Percentiles rank a stretch among this genome's conserved stretches.
phyloP scores from a whole-genome alignment of 2,329 filamentous ascomycete genomes.

The Aspergillus calidoustus region DNA sequence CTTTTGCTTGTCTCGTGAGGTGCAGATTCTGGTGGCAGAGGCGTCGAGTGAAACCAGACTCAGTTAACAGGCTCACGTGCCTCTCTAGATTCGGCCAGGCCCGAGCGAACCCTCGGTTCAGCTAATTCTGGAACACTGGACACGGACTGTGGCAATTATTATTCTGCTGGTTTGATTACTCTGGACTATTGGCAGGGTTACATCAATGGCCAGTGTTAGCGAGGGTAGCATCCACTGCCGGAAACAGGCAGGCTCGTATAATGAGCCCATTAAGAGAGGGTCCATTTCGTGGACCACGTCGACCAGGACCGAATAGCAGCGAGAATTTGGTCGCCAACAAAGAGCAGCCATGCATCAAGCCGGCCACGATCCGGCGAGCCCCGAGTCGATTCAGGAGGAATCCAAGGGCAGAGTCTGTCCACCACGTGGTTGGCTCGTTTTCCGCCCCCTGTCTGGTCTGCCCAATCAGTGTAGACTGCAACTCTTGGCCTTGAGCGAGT shows the following conservation, averaged over 20 bases:
- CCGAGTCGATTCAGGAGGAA: not conserved
- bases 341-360: not conserved
- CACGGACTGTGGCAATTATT: not conserved
- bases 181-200: not conserved
- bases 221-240: not conserved
- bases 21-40: not conserved
- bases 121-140: not conserved
- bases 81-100: not conserved
- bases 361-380: too few relatives aligned
- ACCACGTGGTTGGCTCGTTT: constrained; percentile 3
- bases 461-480: not conserved
- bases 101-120: not conserved
- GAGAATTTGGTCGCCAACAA: not conserved
- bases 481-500: not conserved
- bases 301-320: not conserved
- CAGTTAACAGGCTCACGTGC: not conserved
- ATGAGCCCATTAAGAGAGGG: not conserved
- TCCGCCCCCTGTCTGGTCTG: constrained; percentile 4
- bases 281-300: not conserved
- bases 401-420: not conserved
- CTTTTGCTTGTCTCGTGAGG: not conserved
- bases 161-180: not conserved
- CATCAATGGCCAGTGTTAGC: not conserved
- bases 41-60: not conserved
- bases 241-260: not conserved